phyloP scores from a whole-genome alignment of 495 filamentous ascomycete species.

The Hypomontagnella submonticulosa region DNA sequence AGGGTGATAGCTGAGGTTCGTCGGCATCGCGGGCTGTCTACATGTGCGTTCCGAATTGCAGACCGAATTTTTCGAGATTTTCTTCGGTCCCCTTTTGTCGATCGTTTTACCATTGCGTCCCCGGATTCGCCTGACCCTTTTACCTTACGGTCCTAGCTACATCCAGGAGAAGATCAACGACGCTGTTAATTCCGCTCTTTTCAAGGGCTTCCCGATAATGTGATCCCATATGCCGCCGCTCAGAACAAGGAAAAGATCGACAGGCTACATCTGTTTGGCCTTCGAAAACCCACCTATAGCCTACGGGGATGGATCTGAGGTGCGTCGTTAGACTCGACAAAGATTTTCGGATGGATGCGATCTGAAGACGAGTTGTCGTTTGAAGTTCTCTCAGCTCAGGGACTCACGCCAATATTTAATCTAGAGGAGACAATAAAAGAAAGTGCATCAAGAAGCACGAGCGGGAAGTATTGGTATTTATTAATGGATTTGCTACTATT shows the following conservation, averaged over 20 bases:
- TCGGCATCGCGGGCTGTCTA: constrained; percentile 26
- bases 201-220: constrained; percentile 26
- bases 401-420: constrained; percentile 15
- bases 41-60: constrained; percentile 17
- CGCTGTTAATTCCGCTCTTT: constrained; percentile 29
- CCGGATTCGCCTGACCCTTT: constrained; percentile 18
- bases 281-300: constrained; percentile 26
- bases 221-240: constrained; percentile 26
- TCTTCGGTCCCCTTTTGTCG: constrained; percentile 21
- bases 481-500: constrained; percentile 1
- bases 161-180: constrained; percentile 41
- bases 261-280: constrained; percentile 32
- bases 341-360: constrained; percentile 33
- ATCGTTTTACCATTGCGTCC: constrained; percentile 19
- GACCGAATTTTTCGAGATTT: constrained; percentile 11
- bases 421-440: constrained; percentile 1
- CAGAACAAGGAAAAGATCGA: constrained; percentile 40
- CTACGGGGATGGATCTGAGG: constrained; percentile 24
- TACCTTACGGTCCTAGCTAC: constrained; percentile 18
- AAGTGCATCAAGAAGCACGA: not conserved
- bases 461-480: constrained; percentile 14
- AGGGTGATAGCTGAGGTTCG: not conserved
- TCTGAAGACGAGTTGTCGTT: constrained; percentile 17
- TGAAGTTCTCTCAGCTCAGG: constrained; percentile 13
- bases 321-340: constrained; percentile 37